Evolutionary conservation across 805 yeast genomes (phyloP).

Genomic region (Citeromyces matritensis): DNA sequence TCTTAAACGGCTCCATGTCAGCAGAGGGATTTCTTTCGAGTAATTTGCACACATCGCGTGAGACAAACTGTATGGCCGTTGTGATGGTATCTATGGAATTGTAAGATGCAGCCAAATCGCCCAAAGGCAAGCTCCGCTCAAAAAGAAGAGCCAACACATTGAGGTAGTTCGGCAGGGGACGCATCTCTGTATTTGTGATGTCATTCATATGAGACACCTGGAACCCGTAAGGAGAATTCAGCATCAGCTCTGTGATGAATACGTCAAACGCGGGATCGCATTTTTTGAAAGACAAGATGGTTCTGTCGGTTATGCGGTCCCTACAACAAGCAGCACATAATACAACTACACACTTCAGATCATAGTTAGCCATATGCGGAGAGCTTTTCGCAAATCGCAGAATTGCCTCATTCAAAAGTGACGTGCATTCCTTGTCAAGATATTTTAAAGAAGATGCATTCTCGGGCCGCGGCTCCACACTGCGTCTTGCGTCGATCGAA

Average conservation of each 20-base stretch:
- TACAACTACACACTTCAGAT: not conserved
- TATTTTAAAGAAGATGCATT: slow-evolving; percentile 9
- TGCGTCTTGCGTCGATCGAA: slow-evolving; percentile 13
- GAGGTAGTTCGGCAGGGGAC: slow-evolving; percentile 31
- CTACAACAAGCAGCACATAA: slow-evolving; percentile 1
- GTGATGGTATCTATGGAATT: too few species aligned
- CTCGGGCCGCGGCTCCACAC: slow-evolving; percentile 11
- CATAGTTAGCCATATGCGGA: too few species aligned
- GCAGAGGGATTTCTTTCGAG: not conserved
- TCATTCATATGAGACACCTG: not conserved
- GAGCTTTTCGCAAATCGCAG: too few species aligned
- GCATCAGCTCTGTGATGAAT: slow-evolving; percentile 1
- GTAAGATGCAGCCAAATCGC: too few species aligned
- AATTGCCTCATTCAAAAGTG: too few species aligned
- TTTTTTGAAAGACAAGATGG: not conserved
- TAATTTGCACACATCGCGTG: not conserved
- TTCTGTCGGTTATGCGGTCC: not conserved
- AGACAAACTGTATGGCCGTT: slow-evolving; percentile 3
- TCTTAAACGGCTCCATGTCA: slow-evolving; percentile 23
- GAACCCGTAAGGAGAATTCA: slow-evolving; percentile 2
- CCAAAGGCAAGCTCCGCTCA: slow-evolving; percentile 6
- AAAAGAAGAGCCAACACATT: slow-evolving; percentile 29
- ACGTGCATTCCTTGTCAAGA: too few species aligned
- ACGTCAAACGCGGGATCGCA: not conserved
- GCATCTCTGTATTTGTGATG: slow-evolving; percentile 1